These are phyloP conservation scores for Spirogloea muscicola DNA, from an alignment of 139 green algal species.

Conservation along the genomic window DNA sequence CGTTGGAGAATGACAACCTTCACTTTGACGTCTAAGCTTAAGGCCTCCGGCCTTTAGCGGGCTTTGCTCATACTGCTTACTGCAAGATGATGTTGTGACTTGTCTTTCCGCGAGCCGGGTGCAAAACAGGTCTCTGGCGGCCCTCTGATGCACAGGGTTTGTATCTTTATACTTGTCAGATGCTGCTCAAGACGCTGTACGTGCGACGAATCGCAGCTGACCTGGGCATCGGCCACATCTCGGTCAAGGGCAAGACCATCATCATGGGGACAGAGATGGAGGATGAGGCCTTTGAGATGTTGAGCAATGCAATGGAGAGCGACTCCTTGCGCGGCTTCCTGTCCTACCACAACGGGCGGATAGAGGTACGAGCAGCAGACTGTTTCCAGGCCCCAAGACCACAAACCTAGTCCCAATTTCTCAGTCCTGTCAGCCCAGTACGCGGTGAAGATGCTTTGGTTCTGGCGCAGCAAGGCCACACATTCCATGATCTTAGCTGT, in stretches of 20 bases:
- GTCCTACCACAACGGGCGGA: constrained; percentile 13
- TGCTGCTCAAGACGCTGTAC: constrained; percentile 21
- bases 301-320: constrained; percentile 18
- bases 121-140: too few species aligned
- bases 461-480: not conserved
- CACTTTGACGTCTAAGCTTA: too few species aligned
- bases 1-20: too few species aligned
- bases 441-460: not conserved
- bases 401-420: not conserved
- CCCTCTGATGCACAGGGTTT: too few species aligned
- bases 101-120: too few species aligned
- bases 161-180: too few species aligned
- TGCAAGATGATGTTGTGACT: too few species aligned
- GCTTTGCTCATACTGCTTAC: too few species aligned
- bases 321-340: constrained; percentile 6
- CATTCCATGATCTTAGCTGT: not conserved
- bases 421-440: not conserved
- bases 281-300: constrained; percentile 28
- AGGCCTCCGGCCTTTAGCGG: too few species aligned
- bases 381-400: not conserved
- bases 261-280: constrained; percentile 24
- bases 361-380: constrained; percentile 28
- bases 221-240: constrained; percentile 19
- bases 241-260: constrained; percentile 9
- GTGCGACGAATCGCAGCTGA: constrained; percentile 28